Evolutionary conservation across 306 rosid species (phyloP).

Genomic region (Quercus gilva): DNA sequence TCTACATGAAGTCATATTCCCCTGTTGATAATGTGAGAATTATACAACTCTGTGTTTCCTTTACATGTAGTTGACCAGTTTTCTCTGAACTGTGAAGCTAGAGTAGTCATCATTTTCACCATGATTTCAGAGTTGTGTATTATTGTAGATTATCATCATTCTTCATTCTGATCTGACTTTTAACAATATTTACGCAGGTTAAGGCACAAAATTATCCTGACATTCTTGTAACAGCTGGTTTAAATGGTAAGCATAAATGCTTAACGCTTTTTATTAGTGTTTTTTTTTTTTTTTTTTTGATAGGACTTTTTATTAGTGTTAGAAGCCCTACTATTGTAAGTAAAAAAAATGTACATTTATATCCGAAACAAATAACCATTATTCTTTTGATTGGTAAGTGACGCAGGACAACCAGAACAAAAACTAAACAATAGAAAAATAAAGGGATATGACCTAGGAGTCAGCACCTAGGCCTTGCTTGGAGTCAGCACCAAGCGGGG

Average conservation of each 20-base stretch:
- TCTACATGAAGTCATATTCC: constrained; percentile 96
- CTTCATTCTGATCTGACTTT: constrained; percentile 11
- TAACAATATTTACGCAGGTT: constrained; percentile 49
- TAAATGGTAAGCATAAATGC: constrained; percentile 59
- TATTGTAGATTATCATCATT: not conserved
- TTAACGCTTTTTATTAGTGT: not conserved
- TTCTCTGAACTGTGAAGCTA: not conserved
- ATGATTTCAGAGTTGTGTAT: constrained; percentile 12
- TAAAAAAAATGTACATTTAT: no score
- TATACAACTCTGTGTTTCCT: not conserved
- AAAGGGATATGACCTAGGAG: no score
- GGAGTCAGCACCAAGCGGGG: no score
- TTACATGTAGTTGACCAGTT: constrained; percentile 4
- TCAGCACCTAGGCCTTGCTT: no score
- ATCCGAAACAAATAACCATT: no score
- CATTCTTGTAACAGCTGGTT: constrained; percentile 88
- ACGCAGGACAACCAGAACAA: no score
- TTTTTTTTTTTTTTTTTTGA: no score
- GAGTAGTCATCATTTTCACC: constrained; percentile 10
- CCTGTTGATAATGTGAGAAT: constrained; percentile 89
- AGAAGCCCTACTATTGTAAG: no score
- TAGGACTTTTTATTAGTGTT: no score
- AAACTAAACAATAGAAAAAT: no score
- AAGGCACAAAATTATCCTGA: constrained; percentile 73
- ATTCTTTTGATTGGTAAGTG: no score